Conservation (phyloP, 2,329 filamentous ascomycete genomes). For the Xylariaceae sp. region DNA sequence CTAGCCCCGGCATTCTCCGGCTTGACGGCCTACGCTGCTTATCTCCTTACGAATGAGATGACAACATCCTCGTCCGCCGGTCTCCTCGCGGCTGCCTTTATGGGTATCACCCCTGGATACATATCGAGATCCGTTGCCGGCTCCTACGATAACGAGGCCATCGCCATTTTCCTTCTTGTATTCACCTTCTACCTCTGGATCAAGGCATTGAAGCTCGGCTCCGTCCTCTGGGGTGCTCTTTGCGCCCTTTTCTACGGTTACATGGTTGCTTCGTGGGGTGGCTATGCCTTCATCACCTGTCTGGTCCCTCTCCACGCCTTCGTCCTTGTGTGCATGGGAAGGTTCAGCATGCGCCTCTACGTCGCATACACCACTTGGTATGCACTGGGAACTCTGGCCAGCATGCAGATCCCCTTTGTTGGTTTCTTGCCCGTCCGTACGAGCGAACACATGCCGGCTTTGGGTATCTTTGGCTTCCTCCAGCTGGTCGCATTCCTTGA, state of each 20-base stretch:
- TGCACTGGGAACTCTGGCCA: slow-evolving; percentile 87
- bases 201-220: slow-evolving; percentile 94
- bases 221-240: slow-evolving; percentile 91
- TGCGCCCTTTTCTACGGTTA: slow-evolving; percentile 97
- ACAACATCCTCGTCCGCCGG: slow-evolving; percentile 90
- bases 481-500: slow-evolving; percentile 91
- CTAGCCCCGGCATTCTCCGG: slow-evolving; percentile 93
- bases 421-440: slow-evolving; percentile 94
- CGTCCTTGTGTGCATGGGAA: slow-evolving; percentile 91
- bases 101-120: slow-evolving; percentile 96
- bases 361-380: slow-evolving; percentile 99
- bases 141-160: slow-evolving; percentile 99
- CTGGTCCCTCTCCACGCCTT: slow-evolving; percentile 91
- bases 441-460: slow-evolving; percentile 96
- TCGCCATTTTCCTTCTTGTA: slow-evolving; percentile 96
- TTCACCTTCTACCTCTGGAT: slow-evolving; percentile 99
- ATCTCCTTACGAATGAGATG: slow-evolving; percentile 96
- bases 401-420: slow-evolving; percentile 99
- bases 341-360: slow-evolving; percentile 90
- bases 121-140: slow-evolving; percentile 97
- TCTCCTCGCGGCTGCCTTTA: slow-evolving; percentile 88
- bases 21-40: slow-evolving; percentile 85
- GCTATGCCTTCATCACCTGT: slow-evolving; percentile 99
- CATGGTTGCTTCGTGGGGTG: slow-evolving; percentile 99
- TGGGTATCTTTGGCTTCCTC: slow-evolving; percentile 90